These are phyloP conservation scores for Claviceps sp. DNA, from an alignment of 2,329 filamentous ascomycete genomes.

Conservation along the genomic window DNA sequence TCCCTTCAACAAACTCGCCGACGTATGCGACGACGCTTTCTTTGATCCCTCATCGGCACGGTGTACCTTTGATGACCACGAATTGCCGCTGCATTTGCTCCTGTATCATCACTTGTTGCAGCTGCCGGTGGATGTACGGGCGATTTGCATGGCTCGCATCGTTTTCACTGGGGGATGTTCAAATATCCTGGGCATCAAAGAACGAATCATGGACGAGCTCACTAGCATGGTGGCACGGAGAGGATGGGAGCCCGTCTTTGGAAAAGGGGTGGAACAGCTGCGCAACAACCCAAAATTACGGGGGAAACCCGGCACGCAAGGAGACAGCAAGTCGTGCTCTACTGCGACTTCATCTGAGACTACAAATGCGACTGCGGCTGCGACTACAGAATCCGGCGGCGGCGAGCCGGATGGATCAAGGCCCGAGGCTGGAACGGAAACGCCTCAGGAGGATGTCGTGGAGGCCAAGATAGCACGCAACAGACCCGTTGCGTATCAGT, in stretches of 20 bases:
- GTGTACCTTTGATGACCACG: conserved; percentile 68
- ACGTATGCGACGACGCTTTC: conserved; percentile 62
- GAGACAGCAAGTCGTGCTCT: conserved; percentile 9
- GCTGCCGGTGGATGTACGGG: conserved; percentile 69
- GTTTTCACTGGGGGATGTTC: conserved; percentile 75
- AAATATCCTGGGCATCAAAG: conserved; percentile 64
- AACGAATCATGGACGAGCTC: conserved; percentile 65
- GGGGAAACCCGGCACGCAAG: conserved; percentile 13
- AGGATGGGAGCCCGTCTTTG: conserved; percentile 67
- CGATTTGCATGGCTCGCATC: conserved; percentile 77
- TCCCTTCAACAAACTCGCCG: conserved; percentile 55
- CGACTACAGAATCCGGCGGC: conserved; percentile 5
- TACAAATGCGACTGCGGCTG: conserved; percentile 4
- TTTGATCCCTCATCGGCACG: conserved; percentile 44
- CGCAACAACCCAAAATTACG: conserved; percentile 29
- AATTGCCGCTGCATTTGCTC: conserved; percentile 63
- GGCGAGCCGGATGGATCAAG: conserved; percentile 12
- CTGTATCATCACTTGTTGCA: conserved; percentile 63
- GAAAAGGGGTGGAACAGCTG: conserved; percentile 49
- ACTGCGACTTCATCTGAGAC: conserved; percentile 11
- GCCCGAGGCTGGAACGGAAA: conserved; percentile 12
- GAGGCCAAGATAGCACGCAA: conserved; percentile 24
- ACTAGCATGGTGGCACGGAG: conserved; percentile 48
- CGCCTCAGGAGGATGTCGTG: conserved; percentile 17
- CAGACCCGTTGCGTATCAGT: conserved; percentile 22